Conservation (phyloP, 345 rosid genomes). For the Boechera stricta region DNA sequence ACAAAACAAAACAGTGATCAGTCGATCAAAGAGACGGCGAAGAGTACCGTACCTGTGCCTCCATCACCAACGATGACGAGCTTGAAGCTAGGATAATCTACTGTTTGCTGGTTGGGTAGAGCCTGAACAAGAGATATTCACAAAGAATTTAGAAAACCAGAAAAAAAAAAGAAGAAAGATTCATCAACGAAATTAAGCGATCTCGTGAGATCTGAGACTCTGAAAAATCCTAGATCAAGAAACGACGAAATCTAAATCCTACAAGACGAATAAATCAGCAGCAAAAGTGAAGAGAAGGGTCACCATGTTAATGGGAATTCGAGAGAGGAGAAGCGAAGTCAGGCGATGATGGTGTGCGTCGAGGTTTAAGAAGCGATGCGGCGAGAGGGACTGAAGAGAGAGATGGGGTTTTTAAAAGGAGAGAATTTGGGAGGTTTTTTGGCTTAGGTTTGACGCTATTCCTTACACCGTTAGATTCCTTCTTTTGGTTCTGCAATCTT, state of each 20-base stretch:
- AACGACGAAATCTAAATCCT: not conserved
- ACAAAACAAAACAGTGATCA: not conserved
- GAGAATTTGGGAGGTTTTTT: slow-evolving; percentile 27
- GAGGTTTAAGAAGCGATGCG: not conserved
- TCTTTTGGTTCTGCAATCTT: not conserved
- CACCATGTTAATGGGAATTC: slow-evolving; percentile 25
- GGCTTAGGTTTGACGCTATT: slow-evolving; percentile 55
- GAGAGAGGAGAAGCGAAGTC: not conserved
- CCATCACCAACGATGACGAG: slow-evolving; percentile 94
- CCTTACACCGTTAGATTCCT: slow-evolving; percentile 51
- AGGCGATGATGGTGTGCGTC: not conserved
- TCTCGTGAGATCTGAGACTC: slow-evolving; percentile 20
- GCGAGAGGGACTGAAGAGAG: slow-evolving; percentile 26
- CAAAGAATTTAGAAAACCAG: not conserved
- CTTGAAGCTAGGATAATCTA: slow-evolving; percentile 83
- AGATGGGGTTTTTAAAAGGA: slow-evolving; percentile 35
- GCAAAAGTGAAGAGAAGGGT: not conserved
- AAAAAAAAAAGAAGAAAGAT: not conserved
- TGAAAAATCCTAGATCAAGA: not conserved
- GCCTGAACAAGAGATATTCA: slow-evolving; percentile 51
- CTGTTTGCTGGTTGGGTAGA: slow-evolving; percentile 70
- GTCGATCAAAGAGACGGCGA: not conserved
- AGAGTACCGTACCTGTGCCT: slow-evolving; percentile 84
- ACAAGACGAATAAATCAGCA: not conserved
- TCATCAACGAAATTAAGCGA: not conserved